A percentile compares a stretch with the other conserved stretches of the same genome.
These are phyloP conservation scores for Typha latifolia DNA, from an alignment of 176 grass and related monocot genomes.

Conservation along the genomic window DNA sequence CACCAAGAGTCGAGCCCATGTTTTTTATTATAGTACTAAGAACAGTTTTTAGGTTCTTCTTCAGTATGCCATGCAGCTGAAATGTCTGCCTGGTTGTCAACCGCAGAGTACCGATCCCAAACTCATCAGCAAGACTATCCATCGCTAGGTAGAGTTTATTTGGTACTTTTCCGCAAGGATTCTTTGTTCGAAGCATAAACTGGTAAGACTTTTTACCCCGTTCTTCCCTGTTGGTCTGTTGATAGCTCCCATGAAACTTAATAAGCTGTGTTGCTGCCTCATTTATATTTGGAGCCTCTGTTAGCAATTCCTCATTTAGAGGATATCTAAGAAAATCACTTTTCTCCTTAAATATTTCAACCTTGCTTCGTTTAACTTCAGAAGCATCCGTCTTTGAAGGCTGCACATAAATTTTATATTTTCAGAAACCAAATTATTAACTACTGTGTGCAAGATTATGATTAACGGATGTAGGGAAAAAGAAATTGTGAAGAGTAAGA, in stretches of 20 bases:
- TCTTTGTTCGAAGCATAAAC: conserved; percentile 97
- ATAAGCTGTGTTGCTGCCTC: conserved; percentile 77
- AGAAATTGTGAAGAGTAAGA: too few relatives aligned
- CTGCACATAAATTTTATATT: conserved; percentile 29
- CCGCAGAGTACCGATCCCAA: conserved; percentile 85
- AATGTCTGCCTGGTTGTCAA: conserved; percentile 94
- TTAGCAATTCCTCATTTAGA: conserved; percentile 72
- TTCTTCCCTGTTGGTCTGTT: conserved; percentile 74
- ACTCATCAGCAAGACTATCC: conserved; percentile 85
- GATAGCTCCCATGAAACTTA: conserved; percentile 97
- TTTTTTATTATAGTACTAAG: conserved; percentile 81
- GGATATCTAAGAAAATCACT: conserved; percentile 94
- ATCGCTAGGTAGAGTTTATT: conserved; percentile 86
- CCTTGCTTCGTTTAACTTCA: conserved; percentile 86
- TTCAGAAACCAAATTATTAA: too few relatives aligned
- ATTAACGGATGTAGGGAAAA: too few relatives aligned
- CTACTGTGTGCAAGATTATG: too few relatives aligned
- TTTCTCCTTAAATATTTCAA: conserved; percentile 93
- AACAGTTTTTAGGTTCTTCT: conserved; percentile 93
- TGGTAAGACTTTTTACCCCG: conserved; percentile 80
- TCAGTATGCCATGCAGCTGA: conserved; percentile 86
- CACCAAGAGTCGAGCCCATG: conserved; percentile 89
- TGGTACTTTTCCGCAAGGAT: conserved; percentile 82
- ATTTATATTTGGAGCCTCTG: conserved; percentile 82
- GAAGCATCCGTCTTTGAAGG: conserved; percentile 46